phyloP scores from a whole-genome alignment of 1,284 basidiomycete species.

The Ceratobasidium sp. region DNA sequence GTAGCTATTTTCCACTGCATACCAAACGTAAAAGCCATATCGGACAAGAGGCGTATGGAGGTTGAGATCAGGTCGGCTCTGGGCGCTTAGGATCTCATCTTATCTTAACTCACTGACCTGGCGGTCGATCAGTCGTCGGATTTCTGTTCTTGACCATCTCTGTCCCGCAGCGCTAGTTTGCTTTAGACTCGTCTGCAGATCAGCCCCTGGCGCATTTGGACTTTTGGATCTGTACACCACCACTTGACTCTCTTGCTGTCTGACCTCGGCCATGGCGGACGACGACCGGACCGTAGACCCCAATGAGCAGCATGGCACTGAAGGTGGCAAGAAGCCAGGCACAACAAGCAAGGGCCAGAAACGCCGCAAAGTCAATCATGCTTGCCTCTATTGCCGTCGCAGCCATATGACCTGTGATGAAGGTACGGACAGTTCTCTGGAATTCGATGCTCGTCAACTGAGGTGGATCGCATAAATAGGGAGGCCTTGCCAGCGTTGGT shows the following conservation, averaged over 20 bases:
- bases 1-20: neutral
- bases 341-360: conserved; percentile 51
- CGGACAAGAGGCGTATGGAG: neutral
- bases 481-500: conserved; percentile 90
- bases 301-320: conserved; percentile 7
- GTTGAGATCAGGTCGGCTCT: neutral
- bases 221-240: too few relatives aligned
- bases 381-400: conserved; percentile 90
- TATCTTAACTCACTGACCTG: conserved; percentile 30
- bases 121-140: neutral
- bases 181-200: neutral
- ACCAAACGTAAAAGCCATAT: conserved; percentile 33
- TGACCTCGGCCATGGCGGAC: neutral
- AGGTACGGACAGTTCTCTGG: conserved; percentile 49
- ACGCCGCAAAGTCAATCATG: conserved; percentile 84
- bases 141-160: conserved; percentile 8
- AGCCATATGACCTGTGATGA: conserved; percentile 94
- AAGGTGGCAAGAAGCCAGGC: conserved; percentile 23
- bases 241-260: too few relatives aligned
- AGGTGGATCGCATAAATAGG: conserved; percentile 42
- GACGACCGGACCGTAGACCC: conserved; percentile 16
- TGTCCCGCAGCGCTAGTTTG: neutral
- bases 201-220: neutral
- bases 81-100: conserved; percentile 24
- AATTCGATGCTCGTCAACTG: neutral